Evolutionary conservation across 2,329 filamentous ascomycete genomes (phyloP).

Genomic region (Didymella arachidicola): DNA sequence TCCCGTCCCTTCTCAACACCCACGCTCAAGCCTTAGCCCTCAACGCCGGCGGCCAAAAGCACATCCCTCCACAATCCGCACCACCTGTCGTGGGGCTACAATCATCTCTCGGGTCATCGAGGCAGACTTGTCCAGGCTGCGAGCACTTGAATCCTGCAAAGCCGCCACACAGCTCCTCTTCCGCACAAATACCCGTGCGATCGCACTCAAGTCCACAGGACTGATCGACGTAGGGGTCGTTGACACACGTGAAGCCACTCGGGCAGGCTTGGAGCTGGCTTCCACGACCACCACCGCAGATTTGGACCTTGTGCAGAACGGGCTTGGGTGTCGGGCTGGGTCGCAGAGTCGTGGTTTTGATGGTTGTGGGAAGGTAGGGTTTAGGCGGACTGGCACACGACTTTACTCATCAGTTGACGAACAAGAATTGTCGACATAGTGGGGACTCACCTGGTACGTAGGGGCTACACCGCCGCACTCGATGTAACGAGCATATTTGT

Average conservation of each 20-base stretch:
- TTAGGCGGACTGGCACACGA: not conserved
- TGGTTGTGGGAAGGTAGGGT: not conserved
- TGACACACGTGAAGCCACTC: slow-evolving; percentile 38
- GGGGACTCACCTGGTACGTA: slow-evolving; percentile 11
- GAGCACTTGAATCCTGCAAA: slow-evolving; percentile 50
- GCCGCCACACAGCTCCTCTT: slow-evolving; percentile 52
- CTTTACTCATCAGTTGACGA: not conserved
- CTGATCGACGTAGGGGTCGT: slow-evolving; percentile 38
- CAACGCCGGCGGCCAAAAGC: slow-evolving; percentile 38
- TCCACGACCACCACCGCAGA: slow-evolving; percentile 41
- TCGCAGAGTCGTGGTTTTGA: not conserved
- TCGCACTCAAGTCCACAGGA: slow-evolving; percentile 47
- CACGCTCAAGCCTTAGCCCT: not conserved
- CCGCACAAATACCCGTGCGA: slow-evolving; percentile 45
- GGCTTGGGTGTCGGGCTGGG: not conserved
- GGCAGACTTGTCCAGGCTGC: slow-evolving; percentile 45
- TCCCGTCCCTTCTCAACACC: too few relatives aligned
- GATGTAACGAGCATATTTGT: slow-evolving; percentile 28
- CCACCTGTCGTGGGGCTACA: slow-evolving; percentile 53
- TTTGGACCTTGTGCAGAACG: slow-evolving; percentile 1
- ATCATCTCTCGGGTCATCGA: slow-evolving; percentile 55
- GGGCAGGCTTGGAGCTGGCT: slow-evolving; percentile 9
- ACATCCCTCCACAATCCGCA: slow-evolving; percentile 55
- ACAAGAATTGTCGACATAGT: not conserved
- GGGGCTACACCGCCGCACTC: slow-evolving; percentile 39